phyloP scores from a whole-genome alignment of 495 filamentous ascomycete species.

The Pseudoneurospora amorphoporcata region DNA sequence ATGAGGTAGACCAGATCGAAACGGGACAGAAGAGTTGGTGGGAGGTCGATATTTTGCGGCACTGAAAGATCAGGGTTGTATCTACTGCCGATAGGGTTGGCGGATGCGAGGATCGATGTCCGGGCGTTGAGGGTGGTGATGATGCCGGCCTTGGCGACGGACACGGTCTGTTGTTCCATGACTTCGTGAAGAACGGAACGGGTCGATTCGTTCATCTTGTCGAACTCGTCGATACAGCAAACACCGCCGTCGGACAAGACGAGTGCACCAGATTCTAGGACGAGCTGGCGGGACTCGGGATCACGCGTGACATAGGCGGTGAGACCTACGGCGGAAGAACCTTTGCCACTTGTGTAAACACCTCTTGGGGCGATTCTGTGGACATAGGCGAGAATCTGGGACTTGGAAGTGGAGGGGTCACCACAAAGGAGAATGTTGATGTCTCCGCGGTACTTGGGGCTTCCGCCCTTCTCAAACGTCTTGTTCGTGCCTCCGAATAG shows the following conservation, averaged over 20 bases:
- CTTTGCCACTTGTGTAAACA: constrained; percentile 95
- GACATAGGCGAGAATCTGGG: constrained; percentile 85
- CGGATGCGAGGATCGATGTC: constrained; percentile 88
- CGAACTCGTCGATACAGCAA: constrained; percentile 98
- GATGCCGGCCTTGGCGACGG: constrained; percentile 96
- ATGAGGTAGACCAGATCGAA: constrained; percentile 97
- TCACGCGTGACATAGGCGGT: constrained; percentile 96
- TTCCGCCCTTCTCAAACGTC: constrained; percentile 90
- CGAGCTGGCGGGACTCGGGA: constrained; percentile 79
- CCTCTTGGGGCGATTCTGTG: constrained; percentile 96
- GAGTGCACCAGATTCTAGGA: constrained; percentile 91
- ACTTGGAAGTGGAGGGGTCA: constrained; percentile 94
- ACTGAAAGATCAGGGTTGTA: constrained; percentile 95
- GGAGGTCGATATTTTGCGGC: constrained; percentile 95
- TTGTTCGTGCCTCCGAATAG: constrained; percentile 99
- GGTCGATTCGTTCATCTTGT: constrained; percentile 97
- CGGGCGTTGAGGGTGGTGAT: constrained; percentile 96
- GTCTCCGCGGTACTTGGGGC: constrained; percentile 89
- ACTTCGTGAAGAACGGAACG: constrained; percentile 97
- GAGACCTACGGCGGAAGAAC: constrained; percentile 95
- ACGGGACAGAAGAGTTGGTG: constrained; percentile 85
- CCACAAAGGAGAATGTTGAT: constrained; percentile 96
- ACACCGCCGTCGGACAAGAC: constrained; percentile 94
- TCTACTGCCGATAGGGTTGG: constrained; percentile 94
- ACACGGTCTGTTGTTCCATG: constrained; percentile 99